Evolutionary conservation across 2,329 filamentous ascomycete species (phyloP).

Genomic region (Xylaria sp.): DNA sequence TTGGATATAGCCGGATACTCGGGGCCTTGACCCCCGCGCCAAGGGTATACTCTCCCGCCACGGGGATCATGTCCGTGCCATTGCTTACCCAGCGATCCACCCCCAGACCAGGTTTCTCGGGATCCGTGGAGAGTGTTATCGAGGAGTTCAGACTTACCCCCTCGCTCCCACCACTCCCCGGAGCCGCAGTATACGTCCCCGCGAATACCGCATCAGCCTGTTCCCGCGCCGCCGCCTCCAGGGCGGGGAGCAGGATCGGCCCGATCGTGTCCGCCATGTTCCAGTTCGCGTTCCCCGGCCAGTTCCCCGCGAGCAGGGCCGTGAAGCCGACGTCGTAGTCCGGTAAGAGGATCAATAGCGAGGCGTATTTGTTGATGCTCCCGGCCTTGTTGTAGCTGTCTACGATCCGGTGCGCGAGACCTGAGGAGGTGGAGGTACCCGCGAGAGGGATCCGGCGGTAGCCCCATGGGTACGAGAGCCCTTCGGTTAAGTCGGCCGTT

Average conservation of each 20-base stretch:
- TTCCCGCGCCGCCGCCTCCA: constrained; percentile 35
- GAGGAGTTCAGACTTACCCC: constrained; percentile 34
- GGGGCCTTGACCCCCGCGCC: constrained; percentile 36
- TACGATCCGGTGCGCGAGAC: constrained; percentile 34
- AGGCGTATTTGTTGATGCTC: constrained; percentile 39
- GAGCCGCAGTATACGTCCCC: constrained; percentile 31
- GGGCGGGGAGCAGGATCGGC: constrained; percentile 32
- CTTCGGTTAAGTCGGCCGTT: constrained; percentile 45
- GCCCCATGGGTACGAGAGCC: constrained; percentile 53
- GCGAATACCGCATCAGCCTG: constrained; percentile 32
- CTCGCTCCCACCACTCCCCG: too few relatives aligned
- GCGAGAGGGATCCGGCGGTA: constrained; percentile 45
- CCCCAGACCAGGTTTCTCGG: constrained; percentile 34
- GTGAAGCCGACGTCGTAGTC: constrained; percentile 40
- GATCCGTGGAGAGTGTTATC: constrained; percentile 34
- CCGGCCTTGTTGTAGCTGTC: constrained; percentile 41
- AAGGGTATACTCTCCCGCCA: constrained; percentile 37
- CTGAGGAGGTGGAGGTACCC: not conserved
- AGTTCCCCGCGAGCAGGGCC: constrained; percentile 37
- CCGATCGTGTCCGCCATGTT: constrained; percentile 38
- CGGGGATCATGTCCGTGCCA: constrained; percentile 38
- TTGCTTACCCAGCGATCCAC: constrained; percentile 38
- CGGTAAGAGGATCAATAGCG: constrained; percentile 37
- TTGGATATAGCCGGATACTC: constrained; percentile 38
- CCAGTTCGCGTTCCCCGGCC: constrained; percentile 41